Evolutionary conservation across 1,284 basidiomycete species (phyloP).

Genomic region (Leccinum pachyderme): DNA sequence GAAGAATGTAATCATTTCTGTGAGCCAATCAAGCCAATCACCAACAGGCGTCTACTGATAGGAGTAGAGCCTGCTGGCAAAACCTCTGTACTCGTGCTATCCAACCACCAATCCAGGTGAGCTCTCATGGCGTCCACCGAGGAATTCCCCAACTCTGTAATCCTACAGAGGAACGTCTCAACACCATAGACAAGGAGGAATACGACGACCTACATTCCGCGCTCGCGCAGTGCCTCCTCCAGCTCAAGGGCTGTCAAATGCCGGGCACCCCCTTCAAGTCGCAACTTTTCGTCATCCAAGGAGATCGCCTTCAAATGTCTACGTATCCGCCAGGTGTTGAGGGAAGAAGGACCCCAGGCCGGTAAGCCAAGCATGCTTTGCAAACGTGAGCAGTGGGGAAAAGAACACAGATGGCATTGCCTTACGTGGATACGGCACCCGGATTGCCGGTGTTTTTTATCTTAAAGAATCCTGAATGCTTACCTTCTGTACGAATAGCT

Average conservation of each 20-base stretch:
- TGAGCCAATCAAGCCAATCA: conserved; percentile 36
- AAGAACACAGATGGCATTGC: conserved; percentile 11
- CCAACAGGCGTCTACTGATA: conserved; percentile 42
- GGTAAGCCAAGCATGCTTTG: conserved; percentile 57
- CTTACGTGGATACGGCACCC: conserved; percentile 39
- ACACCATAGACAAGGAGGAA: neutral
- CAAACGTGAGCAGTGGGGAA: conserved; percentile 1
- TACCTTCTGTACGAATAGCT: conserved; percentile 31
- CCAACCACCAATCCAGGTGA: conserved; percentile 63
- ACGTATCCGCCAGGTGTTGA: conserved; percentile 54
- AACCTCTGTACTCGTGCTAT: conserved; percentile 24
- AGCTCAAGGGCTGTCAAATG: conserved; percentile 53
- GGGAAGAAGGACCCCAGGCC: conserved; percentile 50
- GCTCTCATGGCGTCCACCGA: conserved; percentile 43
- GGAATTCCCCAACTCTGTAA: conserved; percentile 33
- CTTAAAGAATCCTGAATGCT: conserved; percentile 28
- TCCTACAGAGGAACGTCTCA: conserved; percentile 15
- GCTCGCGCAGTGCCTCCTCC: conserved; percentile 62
- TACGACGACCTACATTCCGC: conserved; percentile 61
- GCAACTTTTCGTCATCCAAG: conserved; percentile 59
- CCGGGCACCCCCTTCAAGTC: conserved; percentile 46
- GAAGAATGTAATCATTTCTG: conserved; percentile 16
- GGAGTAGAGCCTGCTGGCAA: conserved; percentile 36
- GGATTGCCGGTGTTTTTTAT: conserved; percentile 30
- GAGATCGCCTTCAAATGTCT: conserved; percentile 54